Base-by-base conservation (phyloP, 129 eudicot species). In the Tagetes erecta region DNA sequence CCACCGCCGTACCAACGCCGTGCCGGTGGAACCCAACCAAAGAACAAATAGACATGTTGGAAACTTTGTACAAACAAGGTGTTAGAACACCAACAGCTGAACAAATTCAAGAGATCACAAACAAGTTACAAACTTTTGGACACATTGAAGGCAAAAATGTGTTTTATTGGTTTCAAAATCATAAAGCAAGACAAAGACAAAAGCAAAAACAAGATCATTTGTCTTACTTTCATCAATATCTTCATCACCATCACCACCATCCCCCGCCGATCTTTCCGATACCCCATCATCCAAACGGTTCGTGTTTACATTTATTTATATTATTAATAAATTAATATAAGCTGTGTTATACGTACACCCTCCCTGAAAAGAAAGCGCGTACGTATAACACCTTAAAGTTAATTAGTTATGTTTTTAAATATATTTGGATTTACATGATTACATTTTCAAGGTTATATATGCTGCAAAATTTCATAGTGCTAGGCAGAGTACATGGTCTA, bases 121-220 rank as follows among this genome's bases (percentile, higher is more conserved):
- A 10, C 1, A 80, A 81, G 47, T 77, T 92, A 0, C 72, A 80
- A 42, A 83, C 56, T 42, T 85, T 31, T 76, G 97, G 97, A 2
- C 89, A 88, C 68, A 92, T 91, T 42, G 95, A 91, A 71, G 97
- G 97, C 31, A 88, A 91, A 74, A 91, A 88, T 69, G 95, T 91
- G 10, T 91, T 88, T 76, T 91, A 91, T 67, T 91, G 97, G 97
- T 91, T 91, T 50, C 97, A 91, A 73, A 92, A 92, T 79, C 97
- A 92, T 41, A 92, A 92, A 60, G 96, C 97, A 2, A 83, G 97
- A 44, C 90, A 92, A 57, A 89, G 96, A 72, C 97, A 92, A 62
- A 92, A 88, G 75, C 84, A 80, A 70, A 84, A 82, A 73, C 91
- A 86, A 81, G 91, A 85, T 50, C 83, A 80, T 74, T 11, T 90